Percentiles rank a stretch among this genome's conserved stretches.
These are phyloP conservation scores for Bidens hawaiensis DNA, from an alignment of 140 eudicot genomes.

Conservation along the genomic window DNA sequence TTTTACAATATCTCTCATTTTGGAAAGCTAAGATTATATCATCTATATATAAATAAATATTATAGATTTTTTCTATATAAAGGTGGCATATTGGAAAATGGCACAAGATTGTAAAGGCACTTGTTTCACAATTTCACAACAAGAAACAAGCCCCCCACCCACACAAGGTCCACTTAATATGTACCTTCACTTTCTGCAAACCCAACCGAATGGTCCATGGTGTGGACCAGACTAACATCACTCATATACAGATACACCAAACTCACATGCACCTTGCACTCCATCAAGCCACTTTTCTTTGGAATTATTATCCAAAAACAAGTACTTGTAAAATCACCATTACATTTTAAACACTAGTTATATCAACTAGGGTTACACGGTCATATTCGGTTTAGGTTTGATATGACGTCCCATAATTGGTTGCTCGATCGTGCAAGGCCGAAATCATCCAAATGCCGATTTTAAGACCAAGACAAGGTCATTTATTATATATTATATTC, in stretches of 20 bases:
- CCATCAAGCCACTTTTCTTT: constrained; percentile 16
- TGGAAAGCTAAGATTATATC: too few relatives aligned
- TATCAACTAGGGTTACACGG: too few relatives aligned
- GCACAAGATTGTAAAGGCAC: constrained; percentile 6
- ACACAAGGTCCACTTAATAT: constrained; percentile 17
- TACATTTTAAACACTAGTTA: too few relatives aligned
- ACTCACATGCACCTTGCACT: constrained; percentile 27
- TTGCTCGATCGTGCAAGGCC: too few relatives aligned
- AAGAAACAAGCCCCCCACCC: constrained; percentile 16
- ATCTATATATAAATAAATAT: too few relatives aligned
- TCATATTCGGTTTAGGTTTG: too few relatives aligned
- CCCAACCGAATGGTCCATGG: constrained; percentile 38
- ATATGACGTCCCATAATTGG: too few relatives aligned
- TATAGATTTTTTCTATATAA: constrained; percentile 1
- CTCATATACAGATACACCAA: constrained; percentile 21
- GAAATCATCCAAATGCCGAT: too few relatives aligned
- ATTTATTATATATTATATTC: too few relatives aligned
- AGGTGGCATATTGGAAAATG: not conserved
- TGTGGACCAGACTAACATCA: constrained; percentile 28
- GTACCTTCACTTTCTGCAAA: constrained; percentile 29
- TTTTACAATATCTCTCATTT: too few relatives aligned
- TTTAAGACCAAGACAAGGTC: too few relatives aligned
- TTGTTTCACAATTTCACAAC: not conserved
- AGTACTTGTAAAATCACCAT: too few relatives aligned
- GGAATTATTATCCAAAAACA: not conserved